These are phyloP conservation scores for Gentiana macrophylla DNA, from an alignment of 257 asterid species.

Conservation along the genomic window DNA sequence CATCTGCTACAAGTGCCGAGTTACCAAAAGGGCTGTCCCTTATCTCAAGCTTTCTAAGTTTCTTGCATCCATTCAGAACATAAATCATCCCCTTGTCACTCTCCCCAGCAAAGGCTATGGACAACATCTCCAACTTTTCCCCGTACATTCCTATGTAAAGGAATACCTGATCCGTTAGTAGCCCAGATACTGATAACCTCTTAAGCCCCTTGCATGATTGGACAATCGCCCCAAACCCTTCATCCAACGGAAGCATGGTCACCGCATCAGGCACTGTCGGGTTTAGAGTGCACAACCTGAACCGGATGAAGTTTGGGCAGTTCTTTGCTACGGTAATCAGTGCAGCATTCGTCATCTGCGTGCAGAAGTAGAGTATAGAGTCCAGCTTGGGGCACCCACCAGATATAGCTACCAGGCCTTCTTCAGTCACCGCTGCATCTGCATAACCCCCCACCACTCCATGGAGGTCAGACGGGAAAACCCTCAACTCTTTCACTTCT, in stretches of 20 bases:
- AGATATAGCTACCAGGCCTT: constrained; percentile 70
- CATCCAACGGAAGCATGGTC: constrained; percentile 74
- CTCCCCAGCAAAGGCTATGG: constrained; percentile 73
- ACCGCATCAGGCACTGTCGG: constrained; percentile 61
- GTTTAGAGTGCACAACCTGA: constrained; percentile 50
- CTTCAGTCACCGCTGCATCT: constrained; percentile 60
- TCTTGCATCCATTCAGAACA: constrained; percentile 76
- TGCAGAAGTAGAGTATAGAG: constrained; percentile 61
- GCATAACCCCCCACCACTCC: constrained; percentile 18
- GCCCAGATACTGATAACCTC: constrained; percentile 68
- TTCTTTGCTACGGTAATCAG: constrained; percentile 68
- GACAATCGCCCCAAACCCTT: constrained; percentile 87
- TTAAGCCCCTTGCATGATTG: constrained; percentile 78
- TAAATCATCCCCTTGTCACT: constrained; percentile 73
- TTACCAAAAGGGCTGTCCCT: constrained; percentile 77
- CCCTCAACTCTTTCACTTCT: constrained; percentile 68
- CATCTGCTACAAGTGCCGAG: constrained; percentile 61
- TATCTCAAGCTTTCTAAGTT: constrained; percentile 68
- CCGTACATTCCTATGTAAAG: constrained; percentile 82
- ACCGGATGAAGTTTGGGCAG: constrained; percentile 74
- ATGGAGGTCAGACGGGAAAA: constrained; percentile 45
- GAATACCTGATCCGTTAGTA: constrained; percentile 57
- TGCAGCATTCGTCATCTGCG: constrained; percentile 81
- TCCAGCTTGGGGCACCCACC: constrained; percentile 81
- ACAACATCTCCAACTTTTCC: constrained; percentile 79